Percentiles rank a stretch among this genome's conserved stretches.
These are phyloP conservation scores for Acmispon strigosus DNA, from an alignment of 306 rosid genomes.

Conservation along the genomic window DNA sequence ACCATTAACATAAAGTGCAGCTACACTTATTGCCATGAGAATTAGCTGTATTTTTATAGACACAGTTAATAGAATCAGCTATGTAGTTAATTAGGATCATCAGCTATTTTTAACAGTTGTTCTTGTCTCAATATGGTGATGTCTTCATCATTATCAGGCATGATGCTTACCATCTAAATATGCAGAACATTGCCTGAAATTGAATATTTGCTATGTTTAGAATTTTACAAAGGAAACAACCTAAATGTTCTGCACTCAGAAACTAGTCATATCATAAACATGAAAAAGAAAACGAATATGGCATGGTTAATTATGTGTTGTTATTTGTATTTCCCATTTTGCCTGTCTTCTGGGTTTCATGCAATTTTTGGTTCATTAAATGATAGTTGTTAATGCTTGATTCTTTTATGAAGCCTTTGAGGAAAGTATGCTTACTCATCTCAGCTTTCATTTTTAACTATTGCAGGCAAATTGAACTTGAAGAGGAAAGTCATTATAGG, in stretches of 20 bases:
- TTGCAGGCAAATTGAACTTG: not conserved
- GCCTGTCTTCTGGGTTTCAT: not conserved
- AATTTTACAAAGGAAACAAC: not conserved
- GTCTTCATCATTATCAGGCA: not conserved
- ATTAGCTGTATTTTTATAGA: not conserved
- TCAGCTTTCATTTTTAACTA: not conserved
- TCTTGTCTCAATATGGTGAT: not conserved
- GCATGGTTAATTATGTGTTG: not conserved
- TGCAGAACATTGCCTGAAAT: not conserved
- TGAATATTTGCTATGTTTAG: not conserved
- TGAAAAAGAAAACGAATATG: not conserved
- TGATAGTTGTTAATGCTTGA: not conserved
- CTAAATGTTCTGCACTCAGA: not conserved
- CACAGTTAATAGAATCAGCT: not conserved
- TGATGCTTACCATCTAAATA: not conserved
- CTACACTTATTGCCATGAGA: not conserved
- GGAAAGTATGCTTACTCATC: not conserved
- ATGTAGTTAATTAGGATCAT: not conserved
- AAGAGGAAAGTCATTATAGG: constrained; percentile 14
- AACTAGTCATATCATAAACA: not conserved
- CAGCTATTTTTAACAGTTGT: not conserved
- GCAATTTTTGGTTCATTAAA: not conserved
- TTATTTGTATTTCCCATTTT: not conserved
- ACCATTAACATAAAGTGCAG: not conserved
- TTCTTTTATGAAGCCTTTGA: not conserved